These are phyloP conservation scores for Coemansia sp. DNA, from an alignment of 192 early-diverging fungal genomes.

Conservation along the genomic window DNA sequence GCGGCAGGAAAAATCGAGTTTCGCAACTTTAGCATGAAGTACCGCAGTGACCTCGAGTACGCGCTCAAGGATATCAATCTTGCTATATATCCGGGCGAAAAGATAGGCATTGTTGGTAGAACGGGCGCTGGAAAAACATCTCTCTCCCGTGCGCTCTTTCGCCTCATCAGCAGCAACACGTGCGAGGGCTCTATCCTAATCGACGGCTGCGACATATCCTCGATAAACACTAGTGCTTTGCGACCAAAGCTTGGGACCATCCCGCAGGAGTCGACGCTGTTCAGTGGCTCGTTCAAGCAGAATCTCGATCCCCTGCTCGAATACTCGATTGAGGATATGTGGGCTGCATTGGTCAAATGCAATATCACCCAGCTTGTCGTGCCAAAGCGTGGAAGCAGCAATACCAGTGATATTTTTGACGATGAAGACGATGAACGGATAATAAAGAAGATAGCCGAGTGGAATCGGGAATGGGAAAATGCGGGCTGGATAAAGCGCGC, in stretches of 20 bases:
- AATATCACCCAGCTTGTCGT: too few relatives aligned
- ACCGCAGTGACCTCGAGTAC: constrained; percentile 25
- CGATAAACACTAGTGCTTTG: too few relatives aligned
- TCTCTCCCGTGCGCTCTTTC: constrained; percentile 69
- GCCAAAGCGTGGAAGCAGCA: too few relatives aligned
- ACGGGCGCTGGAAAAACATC: constrained; percentile 63
- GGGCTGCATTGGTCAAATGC: constrained; percentile 44
- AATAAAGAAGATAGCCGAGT: too few relatives aligned
- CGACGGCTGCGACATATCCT: too few relatives aligned
- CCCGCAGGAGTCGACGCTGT: constrained; percentile 75
- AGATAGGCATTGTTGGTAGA: too few relatives aligned
- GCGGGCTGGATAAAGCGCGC: too few relatives aligned
- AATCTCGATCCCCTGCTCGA: constrained; percentile 82
- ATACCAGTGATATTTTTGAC: too few relatives aligned
- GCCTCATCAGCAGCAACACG: constrained; percentile 60
- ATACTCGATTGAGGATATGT: constrained; percentile 66
- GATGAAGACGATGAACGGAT: too few relatives aligned
- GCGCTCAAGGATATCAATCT: constrained; percentile 42
- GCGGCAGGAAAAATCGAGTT: constrained; percentile 55
- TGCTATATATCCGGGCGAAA: constrained; percentile 21
- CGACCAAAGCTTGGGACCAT: constrained; percentile 45
- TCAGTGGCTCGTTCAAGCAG: constrained; percentile 67
- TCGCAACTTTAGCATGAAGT: too few relatives aligned
- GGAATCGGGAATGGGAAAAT: too few relatives aligned
- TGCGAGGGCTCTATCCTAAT: constrained; percentile 30